Evolutionary conservation across 2,329 filamentous ascomycete species (phyloP), one percentile per base, ranked within the genome.

Genomic region (Verticillium dahliae): DNA sequence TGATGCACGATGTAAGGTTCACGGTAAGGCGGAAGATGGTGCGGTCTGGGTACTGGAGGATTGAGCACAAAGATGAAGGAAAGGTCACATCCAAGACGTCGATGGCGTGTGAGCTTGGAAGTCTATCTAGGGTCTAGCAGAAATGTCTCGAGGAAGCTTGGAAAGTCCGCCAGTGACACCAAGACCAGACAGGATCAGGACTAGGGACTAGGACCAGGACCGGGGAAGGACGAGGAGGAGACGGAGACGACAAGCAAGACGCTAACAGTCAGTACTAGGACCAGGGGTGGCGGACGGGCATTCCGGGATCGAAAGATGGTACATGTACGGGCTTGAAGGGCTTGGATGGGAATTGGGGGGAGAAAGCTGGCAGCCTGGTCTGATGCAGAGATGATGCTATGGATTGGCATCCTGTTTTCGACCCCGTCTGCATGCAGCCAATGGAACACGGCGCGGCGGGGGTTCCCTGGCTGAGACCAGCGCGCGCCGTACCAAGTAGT

Each of bases 341-440:
- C 10, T 22, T 35, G 57, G 38, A 58, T 58, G 57, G 57, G 57
- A 58, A 58, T 50, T 39, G 57, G 27, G 27, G 27, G 34, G 18
- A 22, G 35, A n/a, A 14, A 31, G 35, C 56, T 39, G n/a, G 37
- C 27, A 39, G 56, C 35, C 18, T 38, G 35, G 56, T 50, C 37
- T 58, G 57, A 58, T 58, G 57, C 57, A 58, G 38, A 58, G 31
- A 58, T 58, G 57, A 58, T 58, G 57, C 34, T 58, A 58, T 58
- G 57, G 57, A 58, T 45, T 22, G 38, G 38, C 39, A 58, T 58
- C 57, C 57, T 58, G 57, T 41, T 58, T 58, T 52, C 57, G 57
- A 58, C 38, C 56, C 15, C 22, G 39, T 34, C 57, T 18, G 57
- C 57, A 58, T 58, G 57, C 57, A 41, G 57, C 57, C 57, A 58